Evolutionary conservation across 1,284 basidiomycete genomes (phyloP), one percentile per base, ranked within the genome.

Genomic region (Agaricales sp.): DNA sequence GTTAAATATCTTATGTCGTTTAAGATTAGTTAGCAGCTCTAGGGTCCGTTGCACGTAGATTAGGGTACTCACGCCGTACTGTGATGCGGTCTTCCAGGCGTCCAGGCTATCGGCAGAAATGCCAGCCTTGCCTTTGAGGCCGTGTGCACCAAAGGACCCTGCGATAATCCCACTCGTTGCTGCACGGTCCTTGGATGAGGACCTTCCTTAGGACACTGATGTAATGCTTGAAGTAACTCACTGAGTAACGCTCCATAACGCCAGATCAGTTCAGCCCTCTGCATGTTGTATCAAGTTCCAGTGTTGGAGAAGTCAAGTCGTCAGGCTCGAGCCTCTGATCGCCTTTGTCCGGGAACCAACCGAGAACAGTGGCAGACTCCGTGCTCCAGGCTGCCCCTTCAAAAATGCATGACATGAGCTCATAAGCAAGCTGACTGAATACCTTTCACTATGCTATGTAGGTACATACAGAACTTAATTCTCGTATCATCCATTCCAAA

Each of bases 31-130:
- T 41, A 41, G 6, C 39, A n/a, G n/a, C n/a, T n/a, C n/a, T n/a
- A n/a, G n/a, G n/a, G n/a, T n/a, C n/a, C n/a, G n/a, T n/a, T 16
- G 39, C 39, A 41, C 39, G 6, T 41, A 8, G 39, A 6, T 41
- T 16, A 30, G 19, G 19, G n/a, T 16, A 63, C 75, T 44, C 60
- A 87, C 84, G 52, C 76, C 71, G 59, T 87, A 87, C 51, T 71
- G 68, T 2, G 81, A 68, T 4, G 80, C 86, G 14, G 73, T 80
- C 53, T 69, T 66, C 75, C 80, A 87, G n/a, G 77, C 71, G 25
- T 74, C 67, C 11, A 86, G 62, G 23, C 69, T 68, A 21, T 78
- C 77, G 8, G 71, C 51, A 14, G 76, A 75, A 13, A 79, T 71
- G 0, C 72, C 75, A 11, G 64, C 54, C 30, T 70, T 62, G 21